Evolutionary conservation across 345 rosid genomes (phyloP).

Genomic region (Conringia planisiliqua): DNA sequence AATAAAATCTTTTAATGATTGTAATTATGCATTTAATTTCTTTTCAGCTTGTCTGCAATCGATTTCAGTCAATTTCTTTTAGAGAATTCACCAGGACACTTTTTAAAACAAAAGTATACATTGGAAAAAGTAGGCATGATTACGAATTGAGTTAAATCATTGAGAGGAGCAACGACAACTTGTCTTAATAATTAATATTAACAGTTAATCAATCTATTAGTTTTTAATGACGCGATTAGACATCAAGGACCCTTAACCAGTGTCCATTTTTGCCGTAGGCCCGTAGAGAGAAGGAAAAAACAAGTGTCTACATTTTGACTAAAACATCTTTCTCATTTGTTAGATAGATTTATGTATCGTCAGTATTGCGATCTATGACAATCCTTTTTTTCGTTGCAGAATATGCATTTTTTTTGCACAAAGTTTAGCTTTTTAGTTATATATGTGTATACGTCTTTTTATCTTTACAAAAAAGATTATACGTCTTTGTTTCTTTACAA

Average conservation of each 20-base stretch:
- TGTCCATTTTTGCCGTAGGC: background rate
- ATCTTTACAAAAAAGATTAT: background rate
- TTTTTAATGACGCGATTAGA: background rate
- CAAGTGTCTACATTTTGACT: background rate
- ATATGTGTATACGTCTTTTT: background rate
- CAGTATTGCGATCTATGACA: background rate
- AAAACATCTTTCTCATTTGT: background rate
- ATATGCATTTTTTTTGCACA: background rate
- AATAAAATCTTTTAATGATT: too few relatives aligned
- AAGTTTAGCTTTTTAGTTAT: background rate
- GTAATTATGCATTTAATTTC: background rate
- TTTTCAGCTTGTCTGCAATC: background rate
- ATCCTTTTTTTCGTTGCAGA: background rate
- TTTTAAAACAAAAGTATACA: background rate
- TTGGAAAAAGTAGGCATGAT: background rate
- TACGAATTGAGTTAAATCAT: conserved; percentile 8
- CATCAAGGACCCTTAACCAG: background rate
- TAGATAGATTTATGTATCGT: background rate
- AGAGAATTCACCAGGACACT: background rate
- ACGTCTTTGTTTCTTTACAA: background rate
- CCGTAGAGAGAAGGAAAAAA: background rate
- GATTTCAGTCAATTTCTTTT: background rate
- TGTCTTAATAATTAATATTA: background rate
- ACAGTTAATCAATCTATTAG: background rate
- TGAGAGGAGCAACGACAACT: background rate